These are phyloP conservation scores for Combretum micranthum DNA, from an alignment of 345 rosid species.

Conservation along the genomic window DNA sequence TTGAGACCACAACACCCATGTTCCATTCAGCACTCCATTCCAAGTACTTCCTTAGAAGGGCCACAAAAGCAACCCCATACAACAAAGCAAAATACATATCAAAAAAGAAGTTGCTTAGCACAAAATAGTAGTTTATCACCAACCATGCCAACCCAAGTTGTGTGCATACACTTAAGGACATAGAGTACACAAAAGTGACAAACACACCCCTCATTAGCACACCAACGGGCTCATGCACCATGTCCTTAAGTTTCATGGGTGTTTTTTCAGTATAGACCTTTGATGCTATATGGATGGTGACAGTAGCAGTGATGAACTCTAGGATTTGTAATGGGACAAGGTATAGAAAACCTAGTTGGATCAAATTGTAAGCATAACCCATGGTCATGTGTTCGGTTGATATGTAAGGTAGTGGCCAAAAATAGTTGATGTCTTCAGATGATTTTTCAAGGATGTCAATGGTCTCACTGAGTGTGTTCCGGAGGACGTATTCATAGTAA, in stretches of 20 bases:
- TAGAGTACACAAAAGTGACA: slow-evolving; percentile 14
- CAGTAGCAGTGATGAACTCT: slow-evolving; percentile 3
- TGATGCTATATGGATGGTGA: slow-evolving; percentile 10
- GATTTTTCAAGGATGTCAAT: not conserved
- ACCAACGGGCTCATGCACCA: not conserved
- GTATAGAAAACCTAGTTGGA: slow-evolving; percentile 10
- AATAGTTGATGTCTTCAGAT: not conserved
- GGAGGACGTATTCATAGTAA: slow-evolving; percentile 9
- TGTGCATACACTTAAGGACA: slow-evolving; percentile 16
- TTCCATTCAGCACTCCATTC: slow-evolving; percentile 44
- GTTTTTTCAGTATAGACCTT: slow-evolving; percentile 1
- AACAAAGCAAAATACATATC: slow-evolving; percentile 1
- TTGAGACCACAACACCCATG: slow-evolving; percentile 32
- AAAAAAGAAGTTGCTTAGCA: not conserved
- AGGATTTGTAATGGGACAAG: slow-evolving; percentile 11
- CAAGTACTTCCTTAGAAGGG: slow-evolving; percentile 20
- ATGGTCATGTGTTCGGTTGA: not conserved
- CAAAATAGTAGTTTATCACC: slow-evolving; percentile 16
- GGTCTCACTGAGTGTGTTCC: not conserved
- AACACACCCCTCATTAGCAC: slow-evolving; percentile 1
- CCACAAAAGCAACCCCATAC: slow-evolving; percentile 16
- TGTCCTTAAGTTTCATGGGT: not conserved
- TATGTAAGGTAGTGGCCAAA: not conserved
- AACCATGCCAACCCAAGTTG: slow-evolving; percentile 23
- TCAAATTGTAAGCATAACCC: not conserved